Percentiles rank a stretch among this genome's conserved stretches.
phyloP scores from a whole-genome alignment of 352 stramenopile genomes.

The Phytophthora ramorum region DNA sequence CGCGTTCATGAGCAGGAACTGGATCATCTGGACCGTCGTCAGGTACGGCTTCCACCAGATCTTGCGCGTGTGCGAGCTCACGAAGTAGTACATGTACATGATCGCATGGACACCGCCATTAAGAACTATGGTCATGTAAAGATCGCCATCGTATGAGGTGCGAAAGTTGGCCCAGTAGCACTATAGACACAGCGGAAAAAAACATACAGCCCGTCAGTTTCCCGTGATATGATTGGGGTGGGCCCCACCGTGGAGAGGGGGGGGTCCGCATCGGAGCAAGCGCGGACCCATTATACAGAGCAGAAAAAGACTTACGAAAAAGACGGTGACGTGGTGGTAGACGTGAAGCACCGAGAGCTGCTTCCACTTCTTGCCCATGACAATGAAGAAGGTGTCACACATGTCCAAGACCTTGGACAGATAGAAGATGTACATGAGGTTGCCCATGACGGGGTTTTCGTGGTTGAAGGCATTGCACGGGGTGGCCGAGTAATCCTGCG shows the following conservation, averaged over 20 bases:
- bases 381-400: slow-evolving; percentile 95
- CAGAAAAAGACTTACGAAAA: slow-evolving; percentile 78
- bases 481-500: slow-evolving; percentile 79
- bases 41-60: slow-evolving; percentile 98
- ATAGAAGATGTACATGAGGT: slow-evolving; percentile 98
- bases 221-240: slow-evolving; percentile 9
- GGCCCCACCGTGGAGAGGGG: no score
- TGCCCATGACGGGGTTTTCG: slow-evolving; percentile 90
- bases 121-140: slow-evolving; percentile 96
- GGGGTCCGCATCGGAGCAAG: neutral
- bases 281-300: slow-evolving; percentile 3
- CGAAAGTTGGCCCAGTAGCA: slow-evolving; percentile 95
- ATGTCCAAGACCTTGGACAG: slow-evolving; percentile 94
- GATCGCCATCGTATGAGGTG: slow-evolving; percentile 94
- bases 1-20: slow-evolving; percentile 49
- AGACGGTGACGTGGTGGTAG: slow-evolving; percentile 97
- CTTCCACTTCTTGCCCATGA: slow-evolving; percentile 97
- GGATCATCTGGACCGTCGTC: slow-evolving; percentile 92
- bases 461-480: slow-evolving; percentile 92
- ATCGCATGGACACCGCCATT: slow-evolving; percentile 98
- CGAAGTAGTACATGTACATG: slow-evolving; percentile 99
- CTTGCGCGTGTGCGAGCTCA: slow-evolving; percentile 95
- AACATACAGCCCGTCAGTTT: slow-evolving; percentile 26
- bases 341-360: slow-evolving; percentile 97
- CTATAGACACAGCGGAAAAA: slow-evolving; percentile 17